Evolutionary conservation across 2,329 filamentous ascomycete species (phyloP), one percentile per base, ranked within the genome.

Genomic region (Plectosphaerella cucumerina): DNA sequence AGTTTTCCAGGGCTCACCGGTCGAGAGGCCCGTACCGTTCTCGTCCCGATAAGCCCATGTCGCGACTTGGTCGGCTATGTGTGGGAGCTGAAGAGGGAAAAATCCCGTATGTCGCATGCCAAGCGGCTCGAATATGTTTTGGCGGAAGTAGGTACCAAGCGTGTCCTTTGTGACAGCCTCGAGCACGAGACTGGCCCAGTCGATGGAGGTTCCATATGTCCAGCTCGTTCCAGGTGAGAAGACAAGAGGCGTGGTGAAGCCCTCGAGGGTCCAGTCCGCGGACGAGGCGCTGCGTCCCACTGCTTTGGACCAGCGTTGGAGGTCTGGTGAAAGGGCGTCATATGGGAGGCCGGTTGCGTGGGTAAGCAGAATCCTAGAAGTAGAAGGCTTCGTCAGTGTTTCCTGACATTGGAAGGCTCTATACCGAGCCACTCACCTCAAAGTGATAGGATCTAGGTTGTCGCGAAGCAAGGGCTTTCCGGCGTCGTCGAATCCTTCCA

Each of bases 261-360:
- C 69, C 2, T 67, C 67, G 33, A 65, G 60, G 33, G 57, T 67
- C 53, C 61, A 69, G 23, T 64, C 56, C 15, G 67, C 57, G 45
- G 65, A 61, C 11, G 58, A 63, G n/a, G 58, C 57, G 0, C 59
- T 63, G 22, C 67, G 66, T 44, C 68, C 69, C 5, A 62, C 56
- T 6, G 59, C 61, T 20, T 59, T 51, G 5, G 70, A 67, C 74
- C 74, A 81, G 15, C 63, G 65, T 0, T 56, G 50, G 2, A 75
- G 59, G 6, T 68, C 63, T 0, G 73, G 67, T 47, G 76, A 67
- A 15, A 63, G 59, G 12, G 65, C 35, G 42, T 76, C 74, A 57
- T 78, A 76, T 2, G 64, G 67, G 0, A 78, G 52, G 2, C 79
- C 79, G 6, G 69, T 62, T 0, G 76, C 74, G 59, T 82, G 79